Conservation (phyloP, 345 rosid species). For the Clarkia xantiana region DNA sequence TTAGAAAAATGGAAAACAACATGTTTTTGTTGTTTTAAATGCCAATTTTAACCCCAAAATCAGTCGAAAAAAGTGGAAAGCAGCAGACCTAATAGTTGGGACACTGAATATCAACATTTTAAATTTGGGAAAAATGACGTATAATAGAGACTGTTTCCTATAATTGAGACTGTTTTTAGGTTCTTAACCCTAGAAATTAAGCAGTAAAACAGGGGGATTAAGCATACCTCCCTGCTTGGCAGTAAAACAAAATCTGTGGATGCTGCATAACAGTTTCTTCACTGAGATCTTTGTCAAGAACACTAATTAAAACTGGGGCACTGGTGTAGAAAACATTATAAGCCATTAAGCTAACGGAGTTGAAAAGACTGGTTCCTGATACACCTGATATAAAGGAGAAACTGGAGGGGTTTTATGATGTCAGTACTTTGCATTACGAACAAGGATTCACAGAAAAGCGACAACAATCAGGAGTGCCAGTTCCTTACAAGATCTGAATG, state of each 20-base stretch:
- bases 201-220: no score
- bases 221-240: conserved; percentile 93
- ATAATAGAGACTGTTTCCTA: no score
- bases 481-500: conserved; percentile 94
- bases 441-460: conserved; percentile 2
- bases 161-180: no score
- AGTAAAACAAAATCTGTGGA: conserved; percentile 92
- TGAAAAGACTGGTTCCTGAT: conserved; percentile 97
- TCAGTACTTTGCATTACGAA: neutral
- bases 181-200: no score
- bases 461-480: conserved; percentile 3
- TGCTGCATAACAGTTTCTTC: conserved; percentile 92
- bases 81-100: no score
- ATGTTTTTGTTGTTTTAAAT: no score
- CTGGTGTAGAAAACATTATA: conserved; percentile 96
- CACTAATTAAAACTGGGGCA: conserved; percentile 79
- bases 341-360: conserved; percentile 97
- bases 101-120: no score
- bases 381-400: conserved; percentile 99
- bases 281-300: conserved; percentile 92
- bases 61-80: no score
- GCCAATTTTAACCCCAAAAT: no score
- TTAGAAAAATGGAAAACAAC: no score
- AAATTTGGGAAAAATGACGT: no score
- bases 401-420: conserved; percentile 41